phyloP scores from a whole-genome alignment of 306 rosid species.

The Spatholobus suberectus region DNA sequence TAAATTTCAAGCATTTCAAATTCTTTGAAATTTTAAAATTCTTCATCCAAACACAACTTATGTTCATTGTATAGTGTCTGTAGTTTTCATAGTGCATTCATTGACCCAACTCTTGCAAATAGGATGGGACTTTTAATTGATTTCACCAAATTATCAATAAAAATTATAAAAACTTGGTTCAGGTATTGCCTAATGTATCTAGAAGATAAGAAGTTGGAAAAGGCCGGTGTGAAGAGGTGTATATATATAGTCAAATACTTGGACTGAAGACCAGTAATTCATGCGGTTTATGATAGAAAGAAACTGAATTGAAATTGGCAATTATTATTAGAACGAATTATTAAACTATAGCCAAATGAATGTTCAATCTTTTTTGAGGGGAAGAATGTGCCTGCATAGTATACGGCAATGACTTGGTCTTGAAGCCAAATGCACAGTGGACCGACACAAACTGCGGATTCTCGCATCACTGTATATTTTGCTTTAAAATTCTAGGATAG shows the following conservation, averaged over 20 bases:
- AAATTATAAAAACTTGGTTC: not conserved
- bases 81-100: not conserved
- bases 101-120: conserved; percentile 39
- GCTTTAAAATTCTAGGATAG: conserved; percentile 20
- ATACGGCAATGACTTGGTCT: conserved; percentile 32
- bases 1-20: no score
- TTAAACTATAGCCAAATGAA: conserved; percentile 5
- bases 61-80: not conserved
- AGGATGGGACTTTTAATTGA: conserved; percentile 10
- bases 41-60: no score
- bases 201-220: conserved; percentile 26
- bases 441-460: conserved; percentile 25
- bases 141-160: not conserved
- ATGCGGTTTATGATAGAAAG: not conserved
- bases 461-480: conserved; percentile 11
- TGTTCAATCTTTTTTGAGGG: not conserved
- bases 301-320: not conserved
- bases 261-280: conserved; percentile 16
- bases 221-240: not conserved
- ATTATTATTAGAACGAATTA: not conserved
- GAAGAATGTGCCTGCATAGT: not conserved
- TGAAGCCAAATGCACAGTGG: conserved; percentile 17
- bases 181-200: conserved; percentile 2
- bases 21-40: no score
- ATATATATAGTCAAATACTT: conserved; percentile 28